Percentiles rank a stretch among this genome's conserved stretches.
phyloP scores from a whole-genome alignment of 2,329 filamentous ascomycete species.

The Fonsecaea pugnacius region DNA sequence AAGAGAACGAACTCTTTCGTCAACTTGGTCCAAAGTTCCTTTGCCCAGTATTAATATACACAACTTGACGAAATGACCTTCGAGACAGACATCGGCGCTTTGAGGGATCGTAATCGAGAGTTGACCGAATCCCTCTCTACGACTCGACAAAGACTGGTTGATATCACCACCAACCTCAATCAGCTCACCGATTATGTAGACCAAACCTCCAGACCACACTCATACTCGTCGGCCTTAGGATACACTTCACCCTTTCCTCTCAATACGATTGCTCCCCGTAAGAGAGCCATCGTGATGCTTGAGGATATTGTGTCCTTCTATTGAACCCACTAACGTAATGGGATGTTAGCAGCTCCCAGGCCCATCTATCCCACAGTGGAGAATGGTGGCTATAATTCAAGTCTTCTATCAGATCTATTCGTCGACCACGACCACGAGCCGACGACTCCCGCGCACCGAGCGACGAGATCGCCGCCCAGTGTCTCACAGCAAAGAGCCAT shows the following conservation, averaged over 20 bases:
- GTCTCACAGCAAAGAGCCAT: background rate
- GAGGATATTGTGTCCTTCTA: background rate
- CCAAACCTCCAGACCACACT: background rate
- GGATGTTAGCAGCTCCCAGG: background rate
- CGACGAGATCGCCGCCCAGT: background rate
- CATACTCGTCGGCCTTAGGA: background rate
- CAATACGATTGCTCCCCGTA: background rate
- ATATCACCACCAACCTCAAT: background rate
- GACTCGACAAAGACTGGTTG: conserved; percentile 1
- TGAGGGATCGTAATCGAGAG: background rate
- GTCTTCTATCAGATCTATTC: background rate
- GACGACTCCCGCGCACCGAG: background rate
- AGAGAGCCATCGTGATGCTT: background rate
- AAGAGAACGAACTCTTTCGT: background rate
- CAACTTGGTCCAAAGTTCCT: background rate
- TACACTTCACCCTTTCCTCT: conserved; percentile 4
- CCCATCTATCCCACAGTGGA: background rate
- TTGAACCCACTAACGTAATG: background rate
- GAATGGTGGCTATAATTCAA: background rate
- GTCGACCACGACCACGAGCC: background rate
- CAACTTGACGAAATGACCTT: background rate
- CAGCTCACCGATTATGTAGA: conserved; percentile 4
- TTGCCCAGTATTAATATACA: too few species aligned
- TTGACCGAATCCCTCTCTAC: conserved; percentile 5
- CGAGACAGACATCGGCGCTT: background rate